These are phyloP conservation scores for Pseudogymnoascus sp. DNA, from an alignment of 2,329 filamentous ascomycete genomes.

Conservation along the genomic window DNA sequence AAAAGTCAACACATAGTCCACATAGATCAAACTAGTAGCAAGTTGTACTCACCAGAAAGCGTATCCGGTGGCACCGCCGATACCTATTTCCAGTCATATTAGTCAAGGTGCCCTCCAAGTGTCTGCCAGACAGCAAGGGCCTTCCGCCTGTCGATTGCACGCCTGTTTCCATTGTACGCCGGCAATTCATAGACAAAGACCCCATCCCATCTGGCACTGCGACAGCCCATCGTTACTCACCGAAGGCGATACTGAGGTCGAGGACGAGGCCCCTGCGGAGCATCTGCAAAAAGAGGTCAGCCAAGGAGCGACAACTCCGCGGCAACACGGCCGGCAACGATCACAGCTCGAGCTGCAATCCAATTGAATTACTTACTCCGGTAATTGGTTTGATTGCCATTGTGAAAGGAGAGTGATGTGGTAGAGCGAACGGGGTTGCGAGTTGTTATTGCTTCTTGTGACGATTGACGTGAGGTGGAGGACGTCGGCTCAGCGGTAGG, in stretches of 20 bases:
- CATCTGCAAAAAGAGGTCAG: conserved; percentile 38
- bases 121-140: conserved; percentile 7
- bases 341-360: neutral
- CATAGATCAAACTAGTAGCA: neutral
- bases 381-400: conserved; percentile 32
- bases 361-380: conserved; percentile 24
- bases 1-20: neutral
- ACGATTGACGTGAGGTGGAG: conserved; percentile 18
- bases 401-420: conserved; percentile 13
- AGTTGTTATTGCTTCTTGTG: conserved; percentile 21
- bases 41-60: conserved; percentile 44
- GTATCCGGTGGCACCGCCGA: conserved; percentile 45
- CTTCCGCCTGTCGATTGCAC: neutral
- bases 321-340: neutral
- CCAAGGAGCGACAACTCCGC: conserved; percentile 13
- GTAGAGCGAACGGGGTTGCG: conserved; percentile 10
- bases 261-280: conserved; percentile 50
- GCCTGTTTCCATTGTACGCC: neutral
- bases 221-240: conserved; percentile 31
- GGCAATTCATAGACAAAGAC: neutral
- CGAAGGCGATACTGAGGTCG: conserved; percentile 48
- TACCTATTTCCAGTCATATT: conserved; percentile 32
- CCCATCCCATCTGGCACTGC: neutral
- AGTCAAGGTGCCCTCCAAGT: conserved; percentile 8
- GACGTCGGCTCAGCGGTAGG: neutral